Base-by-base conservation (phyloP, 176 grass and related monocot genomes). In the Eremochloa ophiuroides region DNA sequence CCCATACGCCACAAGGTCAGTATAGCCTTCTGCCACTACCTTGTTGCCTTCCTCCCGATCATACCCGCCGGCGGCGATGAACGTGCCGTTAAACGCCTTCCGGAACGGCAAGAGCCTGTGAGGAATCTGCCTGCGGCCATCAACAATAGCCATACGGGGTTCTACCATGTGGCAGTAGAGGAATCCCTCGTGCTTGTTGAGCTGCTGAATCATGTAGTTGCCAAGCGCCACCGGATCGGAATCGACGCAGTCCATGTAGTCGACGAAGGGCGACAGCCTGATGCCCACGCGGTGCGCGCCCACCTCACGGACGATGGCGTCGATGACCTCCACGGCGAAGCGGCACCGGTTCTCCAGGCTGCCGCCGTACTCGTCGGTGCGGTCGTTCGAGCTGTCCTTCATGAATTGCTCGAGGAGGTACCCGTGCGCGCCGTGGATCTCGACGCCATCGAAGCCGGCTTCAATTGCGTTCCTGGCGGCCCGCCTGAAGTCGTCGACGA, bases 121-220 rank as follows among this genome's bases (percentile, higher is more conserved):
- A 1, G 75, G 69, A 3, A 88, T 80, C 17, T 80, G 69, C 2
- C 61, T 29, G 0, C n/a, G 75, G 0, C 48, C 75, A 0, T 84
- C 86, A 0, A 83, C 39, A 3, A 74, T 58, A 29, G n/a, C 38
- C 81, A 88, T 80, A 1, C 69, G n/a, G 0, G 81, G 86, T 20
- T 88, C 86, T 8, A 88, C 61, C 86, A 88, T 88, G 17, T 88
- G 86, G 3, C 81, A 88, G 8, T 88, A 88, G n/a, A 80, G 38
- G 6, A 88, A 80, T 0, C 81, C 74, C 0, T 22, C 37, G 16
- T 84, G 75, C 13, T 8, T 79, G 13, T 84, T 88, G 4, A 88
- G 69, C 0, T 84, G 68, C 2, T 12, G 60, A 2, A 84, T 50
- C 67, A 88, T 80, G 60, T 88, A 80, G 1, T 34, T 4, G 15